phyloP scores from a whole-genome alignment of 345 rosid genomes.

The Brassica juncea region DNA sequence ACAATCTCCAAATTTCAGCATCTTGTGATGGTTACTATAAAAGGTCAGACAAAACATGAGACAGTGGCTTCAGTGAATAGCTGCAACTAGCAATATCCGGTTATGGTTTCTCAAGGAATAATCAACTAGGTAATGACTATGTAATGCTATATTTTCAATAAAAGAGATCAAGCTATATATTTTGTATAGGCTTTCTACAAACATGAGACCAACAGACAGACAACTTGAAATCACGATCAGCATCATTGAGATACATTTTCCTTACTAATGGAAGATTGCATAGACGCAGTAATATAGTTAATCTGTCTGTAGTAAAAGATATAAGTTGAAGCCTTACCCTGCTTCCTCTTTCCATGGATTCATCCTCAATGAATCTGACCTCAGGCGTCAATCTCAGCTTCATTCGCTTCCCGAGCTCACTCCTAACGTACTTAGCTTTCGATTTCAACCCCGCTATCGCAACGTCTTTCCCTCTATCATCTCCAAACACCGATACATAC shows the following conservation, averaged over 20 bases:
- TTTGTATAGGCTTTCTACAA: not conserved
- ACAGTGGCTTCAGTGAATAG: not conserved
- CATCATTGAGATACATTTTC: not conserved
- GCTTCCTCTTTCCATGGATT: conserved; percentile 89
- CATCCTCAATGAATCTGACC: conserved; percentile 84
- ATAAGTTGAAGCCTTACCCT: conserved; percentile 51
- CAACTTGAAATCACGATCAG: not conserved
- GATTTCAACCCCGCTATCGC: conserved; percentile 86
- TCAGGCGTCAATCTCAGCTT: conserved; percentile 89
- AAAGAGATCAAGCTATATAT: not conserved
- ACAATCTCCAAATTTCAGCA: conserved; percentile 14
- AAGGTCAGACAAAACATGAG: not conserved
- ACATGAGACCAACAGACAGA: too few species aligned
- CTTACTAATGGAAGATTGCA: not conserved
- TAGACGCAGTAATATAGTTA: not conserved
- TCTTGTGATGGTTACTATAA: not conserved
- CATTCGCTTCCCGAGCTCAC: conserved; percentile 83
- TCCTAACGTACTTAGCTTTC: conserved; percentile 76
- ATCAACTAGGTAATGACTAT: not conserved
- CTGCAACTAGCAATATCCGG: not conserved
- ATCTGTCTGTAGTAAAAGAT: not conserved
- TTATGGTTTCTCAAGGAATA: not conserved
- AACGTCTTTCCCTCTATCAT: conserved; percentile 90
- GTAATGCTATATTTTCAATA: not conserved
- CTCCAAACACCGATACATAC: conserved; percentile 91